A percentile compares a stretch with the other conserved stretches of the same genome.
These are phyloP conservation scores for Microcos paniculata DNA, from an alignment of 345 rosid species.

Conservation along the genomic window DNA sequence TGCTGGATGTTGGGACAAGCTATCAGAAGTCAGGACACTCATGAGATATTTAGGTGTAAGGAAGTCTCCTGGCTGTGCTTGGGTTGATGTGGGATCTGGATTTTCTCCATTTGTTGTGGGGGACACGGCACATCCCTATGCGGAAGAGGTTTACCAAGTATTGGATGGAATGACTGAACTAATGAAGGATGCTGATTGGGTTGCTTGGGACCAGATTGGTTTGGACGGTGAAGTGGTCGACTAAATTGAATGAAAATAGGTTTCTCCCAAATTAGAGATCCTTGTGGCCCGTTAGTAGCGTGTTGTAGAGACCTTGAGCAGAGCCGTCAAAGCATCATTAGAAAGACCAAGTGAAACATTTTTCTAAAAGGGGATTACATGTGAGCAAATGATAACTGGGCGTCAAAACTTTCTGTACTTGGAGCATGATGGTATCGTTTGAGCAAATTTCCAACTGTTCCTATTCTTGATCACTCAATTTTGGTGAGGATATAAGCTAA, in stretches of 20 bases:
- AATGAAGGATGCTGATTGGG: slow-evolving; percentile 47
- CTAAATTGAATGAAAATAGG: slow-evolving; percentile 26
- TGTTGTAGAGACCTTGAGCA: no score
- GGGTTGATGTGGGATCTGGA: slow-evolving; percentile 59
- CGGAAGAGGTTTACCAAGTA: slow-evolving; percentile 40
- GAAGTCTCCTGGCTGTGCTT: slow-evolving; percentile 75
- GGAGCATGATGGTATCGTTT: slow-evolving; percentile 2
- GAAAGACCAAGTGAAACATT: no score
- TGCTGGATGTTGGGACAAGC: slow-evolving; percentile 65
- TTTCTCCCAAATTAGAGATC: neutral
- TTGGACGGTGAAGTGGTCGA: slow-evolving; percentile 35
- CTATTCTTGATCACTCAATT: neutral
- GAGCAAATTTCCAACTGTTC: neutral
- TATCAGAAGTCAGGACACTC: slow-evolving; percentile 56
- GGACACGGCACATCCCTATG: slow-evolving; percentile 47
- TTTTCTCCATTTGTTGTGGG: slow-evolving; percentile 56
- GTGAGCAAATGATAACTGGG: neutral
- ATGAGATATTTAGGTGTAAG: slow-evolving; percentile 73
- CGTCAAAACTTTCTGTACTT: neutral
- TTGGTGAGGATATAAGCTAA: neutral
- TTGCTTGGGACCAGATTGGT: slow-evolving; percentile 18
- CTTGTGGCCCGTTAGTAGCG: neutral
- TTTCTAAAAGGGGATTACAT: no score
- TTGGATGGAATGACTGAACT: slow-evolving; percentile 64
- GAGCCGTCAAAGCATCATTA: no score